Evolutionary conservation across 2,329 filamentous ascomycete genomes (phyloP).

Genomic region (Pseudocercospora musae): DNA sequence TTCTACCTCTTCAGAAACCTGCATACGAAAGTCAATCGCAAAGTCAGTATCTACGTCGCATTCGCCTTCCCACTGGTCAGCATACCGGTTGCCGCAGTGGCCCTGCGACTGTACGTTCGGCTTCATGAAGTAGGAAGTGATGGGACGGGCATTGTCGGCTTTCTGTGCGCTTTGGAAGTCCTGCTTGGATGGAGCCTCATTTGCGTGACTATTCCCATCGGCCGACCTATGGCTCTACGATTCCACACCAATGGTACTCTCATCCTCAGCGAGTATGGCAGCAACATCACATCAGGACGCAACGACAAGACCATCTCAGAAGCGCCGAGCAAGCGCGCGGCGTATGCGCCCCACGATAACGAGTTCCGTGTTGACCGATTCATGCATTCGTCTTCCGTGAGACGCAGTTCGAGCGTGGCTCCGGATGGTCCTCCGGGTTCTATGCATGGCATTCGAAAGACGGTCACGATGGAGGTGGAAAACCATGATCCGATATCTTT

Average conservation of each 20-base stretch:
- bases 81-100: not conserved
- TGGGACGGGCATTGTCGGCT: not conserved
- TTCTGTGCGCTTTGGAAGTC: not conserved
- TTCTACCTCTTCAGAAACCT: not conserved
- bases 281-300: not conserved
- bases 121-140: not conserved
- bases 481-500: not conserved
- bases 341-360: not conserved
- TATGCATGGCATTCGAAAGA: not conserved
- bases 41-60: not conserved
- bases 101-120: not conserved
- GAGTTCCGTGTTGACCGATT: constrained; percentile 2
- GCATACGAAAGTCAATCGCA: constrained; percentile 2
- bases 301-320: not conserved
- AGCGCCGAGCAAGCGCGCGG: not conserved
- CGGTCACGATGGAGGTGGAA: constrained; percentile 1
- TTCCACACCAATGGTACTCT: constrained; percentile 1
- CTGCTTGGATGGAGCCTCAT: constrained; percentile 5
- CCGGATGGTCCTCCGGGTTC: not conserved
- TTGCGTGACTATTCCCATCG: not conserved
- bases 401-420: not conserved
- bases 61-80: constrained; percentile 1
- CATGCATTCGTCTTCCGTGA: not conserved
- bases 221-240: not conserved
- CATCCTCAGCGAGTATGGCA: constrained; percentile 1